Conservation (phyloP, 108 stramenopile genomes). For the Asterionellopsis glacialis region DNA sequence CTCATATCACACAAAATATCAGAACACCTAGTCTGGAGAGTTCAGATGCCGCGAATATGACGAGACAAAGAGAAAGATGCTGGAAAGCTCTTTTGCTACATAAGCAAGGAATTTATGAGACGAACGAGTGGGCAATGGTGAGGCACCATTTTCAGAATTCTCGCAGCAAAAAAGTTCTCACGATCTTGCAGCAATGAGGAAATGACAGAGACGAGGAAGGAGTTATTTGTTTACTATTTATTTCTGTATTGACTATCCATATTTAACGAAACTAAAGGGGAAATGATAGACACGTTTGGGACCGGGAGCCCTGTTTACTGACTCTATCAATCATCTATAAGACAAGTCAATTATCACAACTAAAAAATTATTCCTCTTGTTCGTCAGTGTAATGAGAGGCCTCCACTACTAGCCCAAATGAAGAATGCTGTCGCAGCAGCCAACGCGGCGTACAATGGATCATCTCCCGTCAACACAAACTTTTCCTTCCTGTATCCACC, state of each 20-base stretch:
- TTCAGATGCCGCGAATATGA: neutral
- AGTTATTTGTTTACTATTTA: neutral
- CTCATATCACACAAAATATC: neutral
- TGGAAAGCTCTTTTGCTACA: constrained; percentile 12
- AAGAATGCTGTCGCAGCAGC: constrained; percentile 59
- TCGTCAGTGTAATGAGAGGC: constrained; percentile 26
- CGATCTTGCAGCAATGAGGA: constrained; percentile 5
- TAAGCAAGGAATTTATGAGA: neutral
- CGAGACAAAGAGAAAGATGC: neutral
- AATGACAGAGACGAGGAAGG: neutral
- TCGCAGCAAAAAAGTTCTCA: constrained; percentile 6
- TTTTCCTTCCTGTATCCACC: constrained; percentile 49
- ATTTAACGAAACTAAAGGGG: neutral
- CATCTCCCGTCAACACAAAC: constrained; percentile 12
- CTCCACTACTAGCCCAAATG: constrained; percentile 58
- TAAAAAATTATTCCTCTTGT: neutral
- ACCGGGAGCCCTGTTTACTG: neutral
- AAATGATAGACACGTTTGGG: neutral
- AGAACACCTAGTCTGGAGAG: neutral
- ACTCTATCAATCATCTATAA: neutral
- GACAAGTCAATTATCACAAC: neutral
- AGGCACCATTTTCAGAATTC: constrained; percentile 6
- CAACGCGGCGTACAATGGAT: constrained; percentile 64
- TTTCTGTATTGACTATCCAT: neutral
- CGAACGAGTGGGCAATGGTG: constrained; percentile 9